These are phyloP conservation scores for Cercospora nicotianae DNA, from an alignment of 2,329 filamentous ascomycete genomes.

Conservation along the genomic window DNA sequence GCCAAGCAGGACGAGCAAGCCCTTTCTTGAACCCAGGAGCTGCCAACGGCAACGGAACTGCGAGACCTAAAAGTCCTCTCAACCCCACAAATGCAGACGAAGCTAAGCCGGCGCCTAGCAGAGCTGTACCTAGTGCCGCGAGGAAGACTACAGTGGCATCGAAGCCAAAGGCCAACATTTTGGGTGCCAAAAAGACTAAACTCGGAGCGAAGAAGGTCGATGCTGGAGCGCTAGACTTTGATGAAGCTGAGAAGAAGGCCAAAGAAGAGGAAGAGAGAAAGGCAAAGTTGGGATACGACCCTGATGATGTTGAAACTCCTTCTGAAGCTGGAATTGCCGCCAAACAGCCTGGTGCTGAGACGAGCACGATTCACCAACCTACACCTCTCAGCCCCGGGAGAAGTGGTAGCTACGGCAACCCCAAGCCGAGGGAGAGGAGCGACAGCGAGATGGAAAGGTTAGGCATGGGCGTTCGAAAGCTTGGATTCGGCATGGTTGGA, in stretches of 20 bases:
- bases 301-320: slow-evolving; percentile 69
- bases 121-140: slow-evolving; percentile 75
- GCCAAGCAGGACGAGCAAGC: slow-evolving; percentile 72
- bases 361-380: slow-evolving; percentile 67
- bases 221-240: slow-evolving; percentile 80
- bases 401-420: slow-evolving; percentile 58
- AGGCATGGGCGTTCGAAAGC: slow-evolving; percentile 80
- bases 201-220: slow-evolving; percentile 71
- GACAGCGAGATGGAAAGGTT: slow-evolving; percentile 82
- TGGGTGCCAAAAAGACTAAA: slow-evolving; percentile 70
- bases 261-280: slow-evolving; percentile 97
- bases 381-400: slow-evolving; percentile 67
- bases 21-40: slow-evolving; percentile 77
- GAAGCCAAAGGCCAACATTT: slow-evolving; percentile 62
- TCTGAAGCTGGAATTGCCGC: slow-evolving; percentile 43
- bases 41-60: slow-evolving; percentile 57
- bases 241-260: slow-evolving; percentile 94
- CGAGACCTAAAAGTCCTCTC: slow-evolving; percentile 83
- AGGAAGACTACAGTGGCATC: slow-evolving; percentile 69
- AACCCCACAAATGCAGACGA: slow-evolving; percentile 54
- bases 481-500: slow-evolving; percentile 86
- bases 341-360: slow-evolving; percentile 45
- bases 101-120: slow-evolving; percentile 62
- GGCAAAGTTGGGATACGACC: slow-evolving; percentile 92
- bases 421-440: slow-evolving; percentile 52